phyloP scores from a whole-genome alignment of 495 filamentous ascomycete genomes.

The Trichoderma virens region DNA sequence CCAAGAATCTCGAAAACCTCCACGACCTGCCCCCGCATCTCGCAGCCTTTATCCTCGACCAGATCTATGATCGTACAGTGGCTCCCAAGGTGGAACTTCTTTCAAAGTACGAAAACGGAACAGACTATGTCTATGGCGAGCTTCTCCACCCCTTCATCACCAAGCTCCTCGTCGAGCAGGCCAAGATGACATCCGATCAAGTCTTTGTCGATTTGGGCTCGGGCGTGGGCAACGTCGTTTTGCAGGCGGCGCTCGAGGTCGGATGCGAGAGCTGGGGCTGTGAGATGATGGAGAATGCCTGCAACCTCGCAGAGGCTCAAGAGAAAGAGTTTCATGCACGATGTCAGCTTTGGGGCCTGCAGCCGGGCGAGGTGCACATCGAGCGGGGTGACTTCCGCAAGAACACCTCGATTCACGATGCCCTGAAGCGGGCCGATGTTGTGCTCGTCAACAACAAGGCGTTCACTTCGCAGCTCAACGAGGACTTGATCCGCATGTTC shows the following conservation, averaged over 20 bases:
- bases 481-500: slow-evolving; percentile 80
- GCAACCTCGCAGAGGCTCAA: slow-evolving; percentile 76
- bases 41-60: slow-evolving; percentile 73
- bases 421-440: slow-evolving; percentile 78
- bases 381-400: slow-evolving; percentile 79
- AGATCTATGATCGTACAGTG: slow-evolving; percentile 87
- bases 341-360: slow-evolving; percentile 83
- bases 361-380: slow-evolving; percentile 68
- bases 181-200: slow-evolving; percentile 65
- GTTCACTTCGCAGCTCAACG: slow-evolving; percentile 80
- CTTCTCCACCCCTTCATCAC: slow-evolving; percentile 77
- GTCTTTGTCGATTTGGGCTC: slow-evolving; percentile 93
- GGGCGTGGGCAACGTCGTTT: slow-evolving; percentile 88
- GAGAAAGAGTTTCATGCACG: slow-evolving; percentile 77
- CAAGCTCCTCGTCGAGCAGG: slow-evolving; percentile 66
- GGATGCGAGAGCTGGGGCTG: slow-evolving; percentile 95
- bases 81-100: slow-evolving; percentile 78
- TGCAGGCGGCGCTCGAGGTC: slow-evolving; percentile 89
- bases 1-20: slow-evolving; percentile 56
- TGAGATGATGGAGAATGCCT: slow-evolving; percentile 87
- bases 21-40: slow-evolving; percentile 59
- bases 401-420: slow-evolving; percentile 58
- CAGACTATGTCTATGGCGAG: slow-evolving; percentile 91
- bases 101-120: slow-evolving; percentile 75
- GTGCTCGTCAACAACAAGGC: slow-evolving; percentile 96